Evolutionary conservation across 2,329 filamentous ascomycete genomes (phyloP).

Genomic region (Aureobasidium sp.): DNA sequence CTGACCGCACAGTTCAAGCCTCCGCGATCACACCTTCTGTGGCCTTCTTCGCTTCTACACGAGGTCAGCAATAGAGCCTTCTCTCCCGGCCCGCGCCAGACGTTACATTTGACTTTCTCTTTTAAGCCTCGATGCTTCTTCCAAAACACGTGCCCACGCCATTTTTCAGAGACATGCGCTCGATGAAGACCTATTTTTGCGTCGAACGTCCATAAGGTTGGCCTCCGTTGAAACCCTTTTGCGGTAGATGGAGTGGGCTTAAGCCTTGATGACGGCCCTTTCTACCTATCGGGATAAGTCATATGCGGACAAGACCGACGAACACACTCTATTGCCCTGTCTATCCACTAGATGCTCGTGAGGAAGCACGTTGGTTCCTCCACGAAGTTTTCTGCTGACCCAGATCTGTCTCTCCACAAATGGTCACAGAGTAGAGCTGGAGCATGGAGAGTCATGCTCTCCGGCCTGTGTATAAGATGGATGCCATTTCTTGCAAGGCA

Average conservation of each 20-base stretch:
- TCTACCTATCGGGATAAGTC: background rate
- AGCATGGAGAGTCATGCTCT: background rate
- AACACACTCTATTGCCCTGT: background rate
- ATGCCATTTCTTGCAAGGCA: background rate
- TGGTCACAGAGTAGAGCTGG: background rate
- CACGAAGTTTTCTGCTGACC: background rate
- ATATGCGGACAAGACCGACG: slow-evolving; percentile 3
- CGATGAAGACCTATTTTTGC: background rate
- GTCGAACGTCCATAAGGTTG: background rate
- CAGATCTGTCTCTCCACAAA: slow-evolving; percentile 1
- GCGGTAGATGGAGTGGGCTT: background rate
- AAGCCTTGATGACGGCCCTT: background rate
- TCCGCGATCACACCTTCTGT: background rate
- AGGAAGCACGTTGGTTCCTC: background rate
- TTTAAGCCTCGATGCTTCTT: slow-evolving; percentile 1
- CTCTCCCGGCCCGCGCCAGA: background rate
- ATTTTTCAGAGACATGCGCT: background rate
- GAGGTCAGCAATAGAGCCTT: background rate
- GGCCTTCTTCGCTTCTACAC: background rate
- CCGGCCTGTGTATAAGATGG: background rate
- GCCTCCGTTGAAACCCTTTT: background rate
- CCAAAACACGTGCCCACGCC: background rate
- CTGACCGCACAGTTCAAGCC: background rate
- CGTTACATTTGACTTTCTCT: slow-evolving; percentile 4
- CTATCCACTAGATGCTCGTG: background rate